These are phyloP conservation scores for Trichosporon coremiiforme DNA, from an alignment of 1,284 basidiomycete species.

Conservation along the genomic window DNA sequence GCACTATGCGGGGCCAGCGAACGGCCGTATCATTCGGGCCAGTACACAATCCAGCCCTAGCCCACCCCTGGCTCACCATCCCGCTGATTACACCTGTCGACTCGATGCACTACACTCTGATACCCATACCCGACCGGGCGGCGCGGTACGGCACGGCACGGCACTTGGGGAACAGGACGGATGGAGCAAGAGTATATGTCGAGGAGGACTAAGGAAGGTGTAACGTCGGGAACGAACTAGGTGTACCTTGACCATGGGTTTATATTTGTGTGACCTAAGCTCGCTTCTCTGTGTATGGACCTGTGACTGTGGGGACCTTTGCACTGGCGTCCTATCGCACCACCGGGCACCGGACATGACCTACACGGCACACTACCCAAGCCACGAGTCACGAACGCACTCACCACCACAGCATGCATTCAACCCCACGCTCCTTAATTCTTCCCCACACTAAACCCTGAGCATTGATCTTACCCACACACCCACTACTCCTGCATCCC, in stretches of 20 bases:
- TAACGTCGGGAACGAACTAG: too few relatives aligned
- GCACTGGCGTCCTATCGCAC: too few relatives aligned
- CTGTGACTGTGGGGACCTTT: too few relatives aligned
- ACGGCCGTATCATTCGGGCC: not conserved
- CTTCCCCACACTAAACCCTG: slow-evolving; percentile 16
- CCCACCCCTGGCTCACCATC: not conserved
- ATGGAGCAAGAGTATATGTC: too few relatives aligned
- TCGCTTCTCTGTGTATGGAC: too few relatives aligned
- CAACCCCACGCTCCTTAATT: slow-evolving; percentile 13
- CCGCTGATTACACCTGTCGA: not conserved
- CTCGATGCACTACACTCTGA: not conserved
- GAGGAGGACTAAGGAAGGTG: too few relatives aligned
- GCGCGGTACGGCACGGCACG: too few relatives aligned
- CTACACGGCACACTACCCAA: not conserved
- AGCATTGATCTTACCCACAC: slow-evolving; percentile 6
- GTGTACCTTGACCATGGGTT: too few relatives aligned
- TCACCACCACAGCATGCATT: not conserved
- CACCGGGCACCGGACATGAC: not conserved
- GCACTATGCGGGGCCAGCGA: not conserved
- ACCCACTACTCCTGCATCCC: not conserved
- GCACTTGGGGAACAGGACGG: too few relatives aligned
- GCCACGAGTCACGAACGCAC: not conserved
- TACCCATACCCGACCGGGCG: too few relatives aligned
- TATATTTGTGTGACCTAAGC: too few relatives aligned
- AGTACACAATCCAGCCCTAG: not conserved